Percentiles rank a stretch among this genome's conserved stretches.
These are phyloP conservation scores for Colletotrichum higginsianum DNA, from an alignment of 2,329 filamentous ascomycete genomes.

Conservation along the genomic window DNA sequence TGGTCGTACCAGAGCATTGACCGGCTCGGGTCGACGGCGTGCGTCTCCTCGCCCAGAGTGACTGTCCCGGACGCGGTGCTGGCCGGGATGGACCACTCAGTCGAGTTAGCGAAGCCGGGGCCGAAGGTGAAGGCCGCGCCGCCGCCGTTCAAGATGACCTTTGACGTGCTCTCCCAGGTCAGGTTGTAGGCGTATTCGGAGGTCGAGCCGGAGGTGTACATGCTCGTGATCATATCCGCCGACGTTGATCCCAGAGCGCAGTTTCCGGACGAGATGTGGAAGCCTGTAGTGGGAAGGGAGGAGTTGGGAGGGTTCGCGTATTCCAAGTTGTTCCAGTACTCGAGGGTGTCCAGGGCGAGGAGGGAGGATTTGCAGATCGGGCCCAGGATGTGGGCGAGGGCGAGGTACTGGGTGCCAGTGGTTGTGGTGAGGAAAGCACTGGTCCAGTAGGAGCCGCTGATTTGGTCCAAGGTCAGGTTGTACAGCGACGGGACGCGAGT, in stretches of 20 bases:
- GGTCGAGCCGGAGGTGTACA: background rate
- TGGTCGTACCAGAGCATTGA: slow-evolving; percentile 16
- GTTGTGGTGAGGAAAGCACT: slow-evolving; percentile 9
- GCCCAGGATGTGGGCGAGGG: slow-evolving; percentile 3
- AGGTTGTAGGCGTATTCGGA: background rate
- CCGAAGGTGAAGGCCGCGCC: slow-evolving; percentile 7
- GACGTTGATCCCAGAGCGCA: slow-evolving; percentile 11
- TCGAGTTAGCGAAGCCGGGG: background rate
- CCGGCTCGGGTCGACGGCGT: background rate
- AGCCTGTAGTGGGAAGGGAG: background rate
- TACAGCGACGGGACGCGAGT: background rate
- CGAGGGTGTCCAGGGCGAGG: background rate
- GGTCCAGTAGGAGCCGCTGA: slow-evolving; percentile 1
- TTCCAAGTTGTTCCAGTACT: background rate
- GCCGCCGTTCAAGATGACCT: slow-evolving; percentile 3
- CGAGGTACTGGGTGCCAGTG: slow-evolving; percentile 5
- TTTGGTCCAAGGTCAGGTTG: background rate
- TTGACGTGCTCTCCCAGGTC: slow-evolving; percentile 3
- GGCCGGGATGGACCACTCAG: slow-evolving; percentile 10
- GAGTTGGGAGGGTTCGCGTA: background rate
- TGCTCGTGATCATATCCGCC: background rate
- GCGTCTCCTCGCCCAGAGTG: background rate
- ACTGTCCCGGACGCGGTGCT: background rate
- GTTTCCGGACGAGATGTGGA: background rate
- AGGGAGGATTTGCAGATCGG: slow-evolving; percentile 18